phyloP scores from a whole-genome alignment of 371 early-diverging fungal genomes.

The Lichtheimia ornata region DNA sequence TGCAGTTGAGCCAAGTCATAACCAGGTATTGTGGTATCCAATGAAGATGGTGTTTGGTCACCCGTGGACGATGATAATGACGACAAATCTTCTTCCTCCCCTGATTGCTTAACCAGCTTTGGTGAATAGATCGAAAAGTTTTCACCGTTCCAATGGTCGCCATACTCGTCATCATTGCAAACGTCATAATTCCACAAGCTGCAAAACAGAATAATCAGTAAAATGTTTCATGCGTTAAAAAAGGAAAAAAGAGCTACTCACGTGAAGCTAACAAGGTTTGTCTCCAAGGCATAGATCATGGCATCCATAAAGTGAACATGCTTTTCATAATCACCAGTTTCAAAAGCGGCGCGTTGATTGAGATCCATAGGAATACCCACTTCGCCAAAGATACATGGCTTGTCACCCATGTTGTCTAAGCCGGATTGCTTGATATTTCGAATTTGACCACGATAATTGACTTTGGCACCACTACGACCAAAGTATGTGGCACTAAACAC shows the following conservation, averaged over 20 bases:
- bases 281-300: conserved; percentile 72
- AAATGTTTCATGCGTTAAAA: background rate
- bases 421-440: conserved; percentile 67
- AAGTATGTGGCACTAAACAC: conserved; percentile 77
- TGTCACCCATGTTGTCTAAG: conserved; percentile 60
- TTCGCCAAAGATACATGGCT: conserved; percentile 77
- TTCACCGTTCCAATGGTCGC: conserved; percentile 91
- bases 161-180: conserved; percentile 73
- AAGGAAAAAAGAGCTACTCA: conserved; percentile 22
- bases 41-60: background rate
- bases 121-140: conserved; percentile 80
- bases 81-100: conserved; percentile 2
- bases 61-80: background rate
- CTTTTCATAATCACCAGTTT: conserved; percentile 66
- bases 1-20: conserved; percentile 36
- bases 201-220: conserved; percentile 11
- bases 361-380: conserved; percentile 89
- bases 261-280: conserved; percentile 76
- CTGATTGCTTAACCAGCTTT: background rate
- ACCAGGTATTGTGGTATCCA: conserved; percentile 10
- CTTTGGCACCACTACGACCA: conserved; percentile 74
- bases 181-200: conserved; percentile 88
- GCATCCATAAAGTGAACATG: conserved; percentile 79
- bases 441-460: conserved; percentile 78
- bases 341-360: conserved; percentile 68